phyloP scores from a whole-genome alignment of 2,329 filamentous ascomycete species.

The Penicillium corylophilum region DNA sequence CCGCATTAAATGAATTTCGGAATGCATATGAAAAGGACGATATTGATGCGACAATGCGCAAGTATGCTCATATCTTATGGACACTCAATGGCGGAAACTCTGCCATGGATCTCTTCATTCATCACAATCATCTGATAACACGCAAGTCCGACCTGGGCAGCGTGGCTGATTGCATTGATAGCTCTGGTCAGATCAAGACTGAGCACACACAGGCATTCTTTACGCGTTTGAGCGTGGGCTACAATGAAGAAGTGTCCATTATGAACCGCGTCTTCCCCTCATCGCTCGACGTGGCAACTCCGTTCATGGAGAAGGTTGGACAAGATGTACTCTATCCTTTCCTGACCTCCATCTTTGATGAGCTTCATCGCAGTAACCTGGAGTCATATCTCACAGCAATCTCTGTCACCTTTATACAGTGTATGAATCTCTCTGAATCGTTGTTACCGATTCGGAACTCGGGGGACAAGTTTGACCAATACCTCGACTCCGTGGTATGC shows the following conservation, averaged over 20 bases:
- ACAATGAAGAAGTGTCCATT: conserved; percentile 78
- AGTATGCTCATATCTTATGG: conserved; percentile 83
- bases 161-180: conserved; percentile 77
- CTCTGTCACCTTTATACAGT: conserved; percentile 84
- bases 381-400: conserved; percentile 81
- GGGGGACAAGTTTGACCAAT: conserved; percentile 60
- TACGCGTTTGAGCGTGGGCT: conserved; percentile 66
- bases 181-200: conserved; percentile 68
- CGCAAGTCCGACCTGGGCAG: conserved; percentile 70
- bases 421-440: conserved; percentile 71
- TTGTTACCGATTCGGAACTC: conserved; percentile 64
- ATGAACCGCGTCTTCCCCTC: conserved; percentile 81
- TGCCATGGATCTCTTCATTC: conserved; percentile 80
- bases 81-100: conserved; percentile 76
- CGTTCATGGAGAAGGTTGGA: conserved; percentile 76
- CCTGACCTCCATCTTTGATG: conserved; percentile 79
- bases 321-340: conserved; percentile 85
- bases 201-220: conserved; percentile 83
- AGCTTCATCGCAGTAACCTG: conserved; percentile 73
- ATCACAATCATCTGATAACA: conserved; percentile 81
- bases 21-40: conserved; percentile 88
- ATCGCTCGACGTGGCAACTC: conserved; percentile 67
- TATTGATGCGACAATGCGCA: conserved; percentile 81
- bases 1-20: conserved; percentile 87
- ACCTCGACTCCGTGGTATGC: conserved; percentile 66